A percentile compares a stretch with the other conserved stretches of the same genome.
Evolutionary conservation across 805 yeast genomes (phyloP).

Genomic region (Metschnikowia lachancei): DNA sequence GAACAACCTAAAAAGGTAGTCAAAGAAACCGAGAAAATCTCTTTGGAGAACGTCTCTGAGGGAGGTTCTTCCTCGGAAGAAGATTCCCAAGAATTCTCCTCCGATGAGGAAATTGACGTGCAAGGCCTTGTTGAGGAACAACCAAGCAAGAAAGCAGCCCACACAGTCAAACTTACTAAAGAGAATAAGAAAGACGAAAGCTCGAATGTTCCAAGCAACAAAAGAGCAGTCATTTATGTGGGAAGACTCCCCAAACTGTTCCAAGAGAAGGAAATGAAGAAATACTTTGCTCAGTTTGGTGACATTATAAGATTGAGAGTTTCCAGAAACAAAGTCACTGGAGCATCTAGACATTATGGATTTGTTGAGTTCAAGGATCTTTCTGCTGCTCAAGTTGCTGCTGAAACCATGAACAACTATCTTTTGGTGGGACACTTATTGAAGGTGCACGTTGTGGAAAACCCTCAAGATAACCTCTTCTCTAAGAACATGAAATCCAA

Average conservation of each 20-base stretch:
- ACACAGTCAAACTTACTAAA: conserved; percentile 23
- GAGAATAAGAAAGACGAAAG: conserved; percentile 23
- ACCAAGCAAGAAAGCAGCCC: conserved; percentile 17
- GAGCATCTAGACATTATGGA: conserved; percentile 87
- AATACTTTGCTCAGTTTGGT: conserved; percentile 91
- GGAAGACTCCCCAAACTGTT: conserved; percentile 94
- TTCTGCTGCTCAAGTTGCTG: conserved; percentile 83
- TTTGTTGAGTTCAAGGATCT: conserved; percentile 75
- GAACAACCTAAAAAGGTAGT: conserved; percentile 7
- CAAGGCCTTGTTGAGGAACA: conserved; percentile 12
- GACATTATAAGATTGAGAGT: conserved; percentile 71
- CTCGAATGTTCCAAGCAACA: conserved; percentile 18
- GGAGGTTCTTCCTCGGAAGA: conserved; percentile 9
- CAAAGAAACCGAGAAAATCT: background rate
- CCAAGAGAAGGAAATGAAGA: conserved; percentile 73
- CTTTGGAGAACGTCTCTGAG: conserved; percentile 9
- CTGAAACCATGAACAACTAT: conserved; percentile 95
- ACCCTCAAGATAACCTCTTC: conserved; percentile 54
- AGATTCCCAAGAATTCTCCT: conserved; percentile 15
- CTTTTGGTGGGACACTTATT: conserved; percentile 83
- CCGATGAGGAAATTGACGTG: conserved; percentile 17
- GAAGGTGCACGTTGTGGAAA: conserved; percentile 56
- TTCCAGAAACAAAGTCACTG: conserved; percentile 87
- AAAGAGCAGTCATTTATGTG: conserved; percentile 73
- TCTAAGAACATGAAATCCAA: conserved; percentile 14